Evolutionary conservation across 805 yeast species (phyloP), one percentile per base, ranked within the genome.

Genomic region (Hyphopichia homilentoma): DNA sequence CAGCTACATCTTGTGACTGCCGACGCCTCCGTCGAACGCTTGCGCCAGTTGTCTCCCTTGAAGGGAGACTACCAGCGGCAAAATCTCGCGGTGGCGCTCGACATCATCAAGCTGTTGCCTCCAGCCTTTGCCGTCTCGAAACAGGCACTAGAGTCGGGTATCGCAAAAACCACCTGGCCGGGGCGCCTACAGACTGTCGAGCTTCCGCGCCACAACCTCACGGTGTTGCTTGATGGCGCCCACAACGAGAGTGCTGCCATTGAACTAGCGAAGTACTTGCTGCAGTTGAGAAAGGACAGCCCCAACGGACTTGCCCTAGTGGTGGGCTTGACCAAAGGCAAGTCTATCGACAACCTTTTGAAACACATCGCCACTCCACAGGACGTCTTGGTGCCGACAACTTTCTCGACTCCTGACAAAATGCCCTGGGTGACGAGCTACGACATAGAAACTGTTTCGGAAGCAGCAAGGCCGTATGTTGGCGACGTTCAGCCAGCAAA

Each of bases 401-500:
- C 63, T 20, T 93, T 89, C 52, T 73, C 79, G 2, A 46, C 61
- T 1, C 90, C 94, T 1, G 89, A 81, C 9, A 82, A 86, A 0
- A 93, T 93, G 98, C 96, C 97, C 0, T 93, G 97, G 97, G 78
- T 93, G 4, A 48, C 65, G 25, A 60, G 89, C 1, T 67, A 65
- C 40, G 46, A 51, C 4, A 48, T 64, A 1, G 45, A 36, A 2
- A 59, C 53, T 12, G 48, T 81, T 21, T 27, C 17, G 32, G 29
- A n/a, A 22, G 38, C 19, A 7, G 64, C 61, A 1, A 41, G 42
- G n/a, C 31, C 32, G 9, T 52, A 33, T 14, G 41, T 39, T 42
- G 67, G 3, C 12, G 54, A 51, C 16, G 45, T 49, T 3, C 25
- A 7, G 12, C 12, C 16, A 8, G 11, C 19, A 7, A 27, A 30